Base-by-base conservation (phyloP, 2,329 filamentous ascomycete species). In the Trichoderma lentiforme region DNA sequence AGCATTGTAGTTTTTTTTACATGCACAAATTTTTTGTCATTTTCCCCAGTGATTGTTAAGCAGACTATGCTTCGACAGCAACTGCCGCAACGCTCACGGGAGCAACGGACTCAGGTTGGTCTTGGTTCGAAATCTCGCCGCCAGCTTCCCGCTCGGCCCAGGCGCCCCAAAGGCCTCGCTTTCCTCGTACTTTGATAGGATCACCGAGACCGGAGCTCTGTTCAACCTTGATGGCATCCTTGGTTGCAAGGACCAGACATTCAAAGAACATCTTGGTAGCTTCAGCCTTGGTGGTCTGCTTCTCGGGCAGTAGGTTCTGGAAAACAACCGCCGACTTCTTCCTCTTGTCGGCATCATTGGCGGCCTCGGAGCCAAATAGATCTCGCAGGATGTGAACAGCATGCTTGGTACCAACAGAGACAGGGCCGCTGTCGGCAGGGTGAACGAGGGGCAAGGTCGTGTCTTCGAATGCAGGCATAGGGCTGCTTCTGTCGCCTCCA, bases 251-350 rank as follows among this genome's bases (percentile, higher is more conserved):
- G 3, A 99, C 96, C 28, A 99, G 86, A 70, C 96, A 92, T 83
- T 99, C 96, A 78, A 99, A 99, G 85, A 99, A 99, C 94, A 99
- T 98, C 87, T 98, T 98, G 57, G 96, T 99, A 0, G 96, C 96
- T 77, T 98, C 96, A 9, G 92, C 92, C 81, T 93, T 93, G 75
- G 88, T 94, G 0, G 95, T 95, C 73, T 88, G 89, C 74, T 87
- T 84, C 82, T 97, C 93, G 0, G 96, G 96, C 39, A 98, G 87
- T 62, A 99, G 87, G 72, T 97, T 92, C 78, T 98, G 95, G 86
- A 99, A 98, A 3, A 97, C 86, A 3, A 97, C 94, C 14, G 89
- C 89, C 28, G 87, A 88, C 80, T 92, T 92, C 81, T 91, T 92
- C 77, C 94, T 90, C 82, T 92, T 91, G 71, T 90, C 89, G 3